These are phyloP conservation scores for Rhodotorula kratochvilovae DNA, from an alignment of 768 basidiomycete species.

Conservation along the genomic window DNA sequence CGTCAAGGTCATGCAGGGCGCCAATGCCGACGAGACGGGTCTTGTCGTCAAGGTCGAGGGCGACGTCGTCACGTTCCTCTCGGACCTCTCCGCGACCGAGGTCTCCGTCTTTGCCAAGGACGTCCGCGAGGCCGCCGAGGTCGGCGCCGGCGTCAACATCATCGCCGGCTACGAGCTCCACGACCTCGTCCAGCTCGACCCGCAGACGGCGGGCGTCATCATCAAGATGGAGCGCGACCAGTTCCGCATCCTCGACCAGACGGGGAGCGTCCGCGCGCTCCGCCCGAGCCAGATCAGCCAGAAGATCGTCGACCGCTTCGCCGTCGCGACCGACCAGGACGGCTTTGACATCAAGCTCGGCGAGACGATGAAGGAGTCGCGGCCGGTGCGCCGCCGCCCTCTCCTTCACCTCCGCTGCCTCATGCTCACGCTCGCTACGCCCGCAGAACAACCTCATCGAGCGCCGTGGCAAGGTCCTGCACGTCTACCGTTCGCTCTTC, in stretches of 20 bases:
- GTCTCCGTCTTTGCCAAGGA: slow-evolving; percentile 97
- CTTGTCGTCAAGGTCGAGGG: slow-evolving; percentile 86
- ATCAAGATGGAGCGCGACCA: slow-evolving; percentile 94
- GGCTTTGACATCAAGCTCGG: slow-evolving; percentile 78
- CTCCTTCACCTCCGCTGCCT: slow-evolving; percentile 15
- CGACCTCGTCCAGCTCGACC: slow-evolving; percentile 90
- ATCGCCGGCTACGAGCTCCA: slow-evolving; percentile 93
- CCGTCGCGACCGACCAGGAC: slow-evolving; percentile 84
- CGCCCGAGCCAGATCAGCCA: slow-evolving; percentile 85
- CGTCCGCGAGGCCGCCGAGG: slow-evolving; percentile 92
- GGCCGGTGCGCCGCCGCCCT: slow-evolving; percentile 59
- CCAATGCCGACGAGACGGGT: slow-evolving; percentile 92
- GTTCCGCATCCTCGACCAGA: slow-evolving; percentile 93
- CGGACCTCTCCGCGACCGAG: slow-evolving; percentile 97
- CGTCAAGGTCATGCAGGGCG: slow-evolving; percentile 94
- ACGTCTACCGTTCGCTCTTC: slow-evolving; percentile 88
- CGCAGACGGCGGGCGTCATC: slow-evolving; percentile 91
- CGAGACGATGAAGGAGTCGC: slow-evolving; percentile 88
- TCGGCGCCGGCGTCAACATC: slow-evolving; percentile 82
- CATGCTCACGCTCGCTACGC: not conserved
- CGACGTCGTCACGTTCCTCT: slow-evolving; percentile 88
- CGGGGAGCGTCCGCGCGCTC: slow-evolving; percentile 79
- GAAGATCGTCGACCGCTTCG: slow-evolving; percentile 74
- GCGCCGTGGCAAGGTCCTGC: slow-evolving; percentile 86
- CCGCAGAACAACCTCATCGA: slow-evolving; percentile 44